These are phyloP conservation scores for Ogataea methanolica DNA, from an alignment of 805 yeast species.

Conservation along the genomic window DNA sequence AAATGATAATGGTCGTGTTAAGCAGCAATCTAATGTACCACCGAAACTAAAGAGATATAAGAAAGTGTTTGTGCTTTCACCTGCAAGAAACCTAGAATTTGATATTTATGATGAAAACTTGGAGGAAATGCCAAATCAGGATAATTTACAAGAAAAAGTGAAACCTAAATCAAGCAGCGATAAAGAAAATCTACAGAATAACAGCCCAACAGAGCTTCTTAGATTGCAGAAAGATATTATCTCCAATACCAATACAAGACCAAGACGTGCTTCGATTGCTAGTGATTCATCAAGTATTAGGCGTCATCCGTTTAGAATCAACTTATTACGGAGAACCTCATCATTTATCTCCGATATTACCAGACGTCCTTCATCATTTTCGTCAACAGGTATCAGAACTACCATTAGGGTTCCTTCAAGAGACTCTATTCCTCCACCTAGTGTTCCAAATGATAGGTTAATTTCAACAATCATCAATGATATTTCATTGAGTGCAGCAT, in stretches of 20 bases:
- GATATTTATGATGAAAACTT: background rate
- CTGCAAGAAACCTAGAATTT: background rate
- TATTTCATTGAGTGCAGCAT: constrained; percentile 35
- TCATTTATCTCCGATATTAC: background rate
- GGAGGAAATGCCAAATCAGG: no score
- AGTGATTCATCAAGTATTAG: background rate
- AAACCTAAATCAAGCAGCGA: no score
- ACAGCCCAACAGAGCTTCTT: no score
- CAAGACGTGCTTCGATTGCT: background rate
- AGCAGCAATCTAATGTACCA: background rate
- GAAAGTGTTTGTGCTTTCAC: constrained; percentile 1
- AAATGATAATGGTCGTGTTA: background rate
- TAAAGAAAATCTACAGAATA: no score
- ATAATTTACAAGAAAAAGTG: no score
- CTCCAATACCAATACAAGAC: no score
- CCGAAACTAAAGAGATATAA: background rate
- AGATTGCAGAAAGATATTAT: no score
- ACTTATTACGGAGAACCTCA: background rate
- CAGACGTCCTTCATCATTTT: no score
- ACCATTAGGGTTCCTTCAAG: background rate
- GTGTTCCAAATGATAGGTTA: constrained; percentile 1
- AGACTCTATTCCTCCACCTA: background rate
- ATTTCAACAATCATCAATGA: constrained; percentile 33
- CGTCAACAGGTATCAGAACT: background rate
- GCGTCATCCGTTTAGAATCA: background rate